A percentile compares a stretch with the other conserved stretches of the same genome.
phyloP scores from a whole-genome alignment of 371 early-diverging fungal species.

The Umbelopsis sp. region DNA sequence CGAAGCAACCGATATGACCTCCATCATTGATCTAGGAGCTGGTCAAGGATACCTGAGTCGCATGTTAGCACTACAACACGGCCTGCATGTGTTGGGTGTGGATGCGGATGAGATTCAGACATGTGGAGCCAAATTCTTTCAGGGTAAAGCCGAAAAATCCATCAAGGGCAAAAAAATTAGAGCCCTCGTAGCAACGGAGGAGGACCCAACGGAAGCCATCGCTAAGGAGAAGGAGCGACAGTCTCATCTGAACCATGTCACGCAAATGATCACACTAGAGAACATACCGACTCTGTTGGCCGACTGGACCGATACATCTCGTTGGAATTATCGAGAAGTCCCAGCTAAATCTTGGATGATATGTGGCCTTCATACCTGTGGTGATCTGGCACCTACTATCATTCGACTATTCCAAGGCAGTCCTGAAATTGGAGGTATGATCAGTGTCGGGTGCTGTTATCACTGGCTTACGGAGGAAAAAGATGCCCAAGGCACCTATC shows the following conservation, averaged over 20 bases:
- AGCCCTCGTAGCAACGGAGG: not conserved
- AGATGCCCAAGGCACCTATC: not conserved
- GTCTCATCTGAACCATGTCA: constrained; percentile 53
- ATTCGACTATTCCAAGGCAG: constrained; percentile 73
- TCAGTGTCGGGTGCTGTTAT: constrained; percentile 89
- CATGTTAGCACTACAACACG: constrained; percentile 70
- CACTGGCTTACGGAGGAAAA: constrained; percentile 63
- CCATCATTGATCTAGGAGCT: constrained; percentile 72
- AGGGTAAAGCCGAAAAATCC: constrained; percentile 52
- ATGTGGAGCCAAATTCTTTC: constrained; percentile 74
- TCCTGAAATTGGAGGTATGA: constrained; percentile 63
- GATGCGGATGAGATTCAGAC: constrained; percentile 81
- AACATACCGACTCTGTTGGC: constrained; percentile 46
- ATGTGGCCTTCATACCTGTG: constrained; percentile 89
- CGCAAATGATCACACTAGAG: constrained; percentile 56
- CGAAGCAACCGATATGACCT: constrained; percentile 36
- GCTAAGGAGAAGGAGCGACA: constrained; percentile 24
- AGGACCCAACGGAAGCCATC: constrained; percentile 24
- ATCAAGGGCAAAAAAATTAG: constrained; percentile 19
- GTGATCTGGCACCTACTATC: constrained; percentile 77
- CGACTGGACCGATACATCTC: constrained; percentile 25
- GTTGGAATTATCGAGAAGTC: constrained; percentile 27
- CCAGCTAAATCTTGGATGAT: constrained; percentile 63
- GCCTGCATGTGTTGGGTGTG: constrained; percentile 76
- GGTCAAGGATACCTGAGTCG: constrained; percentile 82